Percentiles rank a stretch among this genome's conserved stretches.
These are phyloP conservation scores for Tuber indicum DNA, from an alignment of 495 filamentous ascomycete genomes.

Conservation along the genomic window DNA sequence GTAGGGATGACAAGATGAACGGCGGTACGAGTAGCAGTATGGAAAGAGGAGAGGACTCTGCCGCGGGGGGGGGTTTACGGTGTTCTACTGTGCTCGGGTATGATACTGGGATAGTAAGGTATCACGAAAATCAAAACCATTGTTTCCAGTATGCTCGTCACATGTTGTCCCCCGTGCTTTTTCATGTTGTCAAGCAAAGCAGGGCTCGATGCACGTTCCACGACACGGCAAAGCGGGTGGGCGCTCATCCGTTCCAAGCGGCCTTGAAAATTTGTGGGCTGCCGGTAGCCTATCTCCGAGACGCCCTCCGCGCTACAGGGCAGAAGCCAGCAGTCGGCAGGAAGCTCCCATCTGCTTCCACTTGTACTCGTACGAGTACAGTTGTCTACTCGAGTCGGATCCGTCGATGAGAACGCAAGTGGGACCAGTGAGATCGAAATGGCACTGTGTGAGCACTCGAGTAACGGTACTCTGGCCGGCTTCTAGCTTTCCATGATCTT, in stretches of 20 bases:
- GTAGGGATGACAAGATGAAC: not conserved
- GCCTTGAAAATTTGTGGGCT: not conserved
- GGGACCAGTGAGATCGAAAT: not conserved
- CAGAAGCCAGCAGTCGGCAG: not conserved
- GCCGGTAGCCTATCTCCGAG: slow-evolving; percentile 1
- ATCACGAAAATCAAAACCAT: not conserved
- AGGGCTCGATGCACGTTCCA: not conserved
- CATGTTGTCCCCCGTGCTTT: not conserved
- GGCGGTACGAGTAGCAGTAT: not conserved
- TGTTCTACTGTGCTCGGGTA: not conserved
- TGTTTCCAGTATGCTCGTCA: not conserved
- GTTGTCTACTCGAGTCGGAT: not conserved
- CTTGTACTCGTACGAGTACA: too few species aligned
- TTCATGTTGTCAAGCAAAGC: not conserved
- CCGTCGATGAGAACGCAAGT: not conserved
- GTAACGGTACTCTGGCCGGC: not conserved
- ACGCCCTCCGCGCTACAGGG: not conserved
- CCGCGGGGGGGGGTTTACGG: not conserved
- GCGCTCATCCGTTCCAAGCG: not conserved
- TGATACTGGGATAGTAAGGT: not conserved
- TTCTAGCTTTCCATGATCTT: not conserved
- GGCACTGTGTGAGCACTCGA: not conserved
- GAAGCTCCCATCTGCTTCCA: not conserved
- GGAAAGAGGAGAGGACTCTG: not conserved
- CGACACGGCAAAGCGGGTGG: not conserved